Conservation (phyloP, 805 yeast genomes). For the Candida manassasensis region DNA sequence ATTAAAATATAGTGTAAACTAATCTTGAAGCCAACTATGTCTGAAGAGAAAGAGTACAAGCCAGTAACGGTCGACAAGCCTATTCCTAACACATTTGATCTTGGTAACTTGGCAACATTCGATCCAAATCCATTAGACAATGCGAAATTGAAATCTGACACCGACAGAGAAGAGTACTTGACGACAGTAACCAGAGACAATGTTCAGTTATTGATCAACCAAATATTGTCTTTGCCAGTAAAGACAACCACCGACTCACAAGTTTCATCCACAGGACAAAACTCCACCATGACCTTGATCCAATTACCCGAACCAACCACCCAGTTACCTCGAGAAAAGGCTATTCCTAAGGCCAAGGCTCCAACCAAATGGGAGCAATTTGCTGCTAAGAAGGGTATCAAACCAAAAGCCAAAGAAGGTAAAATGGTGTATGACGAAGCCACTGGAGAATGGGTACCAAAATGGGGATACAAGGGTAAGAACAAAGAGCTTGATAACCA, state of each 20-base stretch:
- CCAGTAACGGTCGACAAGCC: slow-evolving; percentile 88
- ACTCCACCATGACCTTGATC: slow-evolving; percentile 75
- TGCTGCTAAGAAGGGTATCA: slow-evolving; percentile 93
- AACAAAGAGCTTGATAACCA: slow-evolving; percentile 84
- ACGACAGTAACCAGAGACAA: slow-evolving; percentile 78
- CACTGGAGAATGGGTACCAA: slow-evolving; percentile 91
- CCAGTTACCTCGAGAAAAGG: slow-evolving; percentile 88
- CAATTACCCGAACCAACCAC: slow-evolving; percentile 81
- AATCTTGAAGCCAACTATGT: slow-evolving; percentile 9
- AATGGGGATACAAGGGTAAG: slow-evolving; percentile 96
- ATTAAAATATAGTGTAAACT: not conserved
- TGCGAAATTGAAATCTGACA: slow-evolving; percentile 49
- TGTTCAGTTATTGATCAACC: slow-evolving; percentile 86
- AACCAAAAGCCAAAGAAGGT: slow-evolving; percentile 84
- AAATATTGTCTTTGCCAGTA: slow-evolving; percentile 82
- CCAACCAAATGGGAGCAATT: slow-evolving; percentile 96
- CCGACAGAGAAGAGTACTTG: slow-evolving; percentile 59
- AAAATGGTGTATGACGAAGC: slow-evolving; percentile 88
- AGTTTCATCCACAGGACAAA: slow-evolving; percentile 54
- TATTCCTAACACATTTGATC: slow-evolving; percentile 82
- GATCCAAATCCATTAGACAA: slow-evolving; percentile 84
- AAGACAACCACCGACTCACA: slow-evolving; percentile 77
- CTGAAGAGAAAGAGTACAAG: slow-evolving; percentile 33
- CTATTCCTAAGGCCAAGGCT: slow-evolving; percentile 87
- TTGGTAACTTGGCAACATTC: slow-evolving; percentile 87